phyloP scores from a whole-genome alignment of 345 rosid genomes.

The Corchorus capsularis region DNA sequence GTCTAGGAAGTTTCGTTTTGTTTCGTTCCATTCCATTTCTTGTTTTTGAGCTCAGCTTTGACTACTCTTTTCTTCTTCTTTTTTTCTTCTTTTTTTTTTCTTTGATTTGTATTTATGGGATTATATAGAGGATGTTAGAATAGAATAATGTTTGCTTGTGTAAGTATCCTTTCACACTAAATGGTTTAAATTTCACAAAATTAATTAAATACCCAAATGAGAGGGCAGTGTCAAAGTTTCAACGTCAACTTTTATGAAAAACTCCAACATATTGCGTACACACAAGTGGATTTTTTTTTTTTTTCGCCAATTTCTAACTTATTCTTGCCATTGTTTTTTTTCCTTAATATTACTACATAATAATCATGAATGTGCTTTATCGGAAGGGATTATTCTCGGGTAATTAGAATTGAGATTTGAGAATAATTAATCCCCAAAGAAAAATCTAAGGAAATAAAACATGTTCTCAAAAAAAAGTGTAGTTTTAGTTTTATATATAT shows the following conservation, averaged over 20 bases:
- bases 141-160: neutral
- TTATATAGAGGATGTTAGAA: neutral
- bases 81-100: neutral
- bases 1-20: conserved; percentile 18
- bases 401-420: no score
- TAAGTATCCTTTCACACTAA: neutral
- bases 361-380: no score
- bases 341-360: neutral
- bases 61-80: neutral
- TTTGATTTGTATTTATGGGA: no score
- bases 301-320: neutral
- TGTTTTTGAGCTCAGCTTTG: conserved; percentile 6
- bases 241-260: neutral
- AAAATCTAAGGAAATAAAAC: no score
- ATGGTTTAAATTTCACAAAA: neutral
- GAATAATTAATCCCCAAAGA: no score
- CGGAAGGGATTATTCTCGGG: no score
- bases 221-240: neutral
- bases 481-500: no score
- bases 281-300: neutral
- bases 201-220: neutral
- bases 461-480: no score
- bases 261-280: neutral
- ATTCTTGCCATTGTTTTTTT: neutral
- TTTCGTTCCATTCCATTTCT: conserved; percentile 1